Evolutionary conservation across 2,329 filamentous ascomycete species (phyloP).

Genomic region (Teratosphaeria gauchensis): DNA sequence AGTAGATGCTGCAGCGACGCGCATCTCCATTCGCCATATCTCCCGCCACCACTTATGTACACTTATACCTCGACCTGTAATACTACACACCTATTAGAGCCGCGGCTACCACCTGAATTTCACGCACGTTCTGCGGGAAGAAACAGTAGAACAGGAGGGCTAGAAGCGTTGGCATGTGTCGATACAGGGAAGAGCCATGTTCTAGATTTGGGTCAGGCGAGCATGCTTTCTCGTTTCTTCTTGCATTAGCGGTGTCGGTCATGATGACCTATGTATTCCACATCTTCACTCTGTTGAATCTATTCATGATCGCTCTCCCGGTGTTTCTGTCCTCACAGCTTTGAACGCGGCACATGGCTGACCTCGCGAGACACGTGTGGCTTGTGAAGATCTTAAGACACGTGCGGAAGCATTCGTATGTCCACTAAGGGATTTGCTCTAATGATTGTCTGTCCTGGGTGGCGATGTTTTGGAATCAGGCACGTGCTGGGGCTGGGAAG

Average conservation of each 20-base stretch:
- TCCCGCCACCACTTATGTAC: constrained; percentile 2
- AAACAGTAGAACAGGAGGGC: background rate
- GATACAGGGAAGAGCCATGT: background rate
- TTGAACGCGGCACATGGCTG: background rate
- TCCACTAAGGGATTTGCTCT: background rate
- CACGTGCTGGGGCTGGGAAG: background rate
- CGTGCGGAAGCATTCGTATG: background rate
- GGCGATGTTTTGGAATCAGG: background rate
- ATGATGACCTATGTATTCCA: constrained; percentile 5
- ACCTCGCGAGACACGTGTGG: background rate
- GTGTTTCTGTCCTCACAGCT: background rate
- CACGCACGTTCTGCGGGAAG: background rate
- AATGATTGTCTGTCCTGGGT: no score
- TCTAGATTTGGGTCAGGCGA: background rate
- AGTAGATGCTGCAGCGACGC: constrained; percentile 41
- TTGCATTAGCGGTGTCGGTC: constrained; percentile 5
- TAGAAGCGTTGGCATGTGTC: background rate
- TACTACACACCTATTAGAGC: constrained; percentile 2
- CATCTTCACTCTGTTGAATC: constrained; percentile 7
- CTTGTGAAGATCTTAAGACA: background rate
- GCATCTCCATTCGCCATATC: constrained; percentile 5
- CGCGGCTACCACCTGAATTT: background rate
- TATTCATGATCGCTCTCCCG: background rate
- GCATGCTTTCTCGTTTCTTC: background rate
- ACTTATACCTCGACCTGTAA: constrained; percentile 7